Evolutionary conservation across 164 flowering plant genomes (phyloP), one percentile per base, ranked within the genome.

Genomic region (Dillenia turbinata): DNA sequence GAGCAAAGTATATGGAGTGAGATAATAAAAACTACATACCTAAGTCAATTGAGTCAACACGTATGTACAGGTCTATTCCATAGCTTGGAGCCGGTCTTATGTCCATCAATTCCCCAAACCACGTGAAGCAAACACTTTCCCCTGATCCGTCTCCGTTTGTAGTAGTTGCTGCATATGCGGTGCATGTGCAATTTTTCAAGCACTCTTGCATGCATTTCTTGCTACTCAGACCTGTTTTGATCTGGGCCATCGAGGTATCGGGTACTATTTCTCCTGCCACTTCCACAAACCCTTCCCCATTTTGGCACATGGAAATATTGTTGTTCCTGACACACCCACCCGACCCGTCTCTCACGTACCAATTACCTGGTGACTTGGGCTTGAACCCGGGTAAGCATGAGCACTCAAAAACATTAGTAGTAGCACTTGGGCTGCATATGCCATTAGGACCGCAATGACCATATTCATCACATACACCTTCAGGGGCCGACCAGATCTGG

Each of bases 111-210:
- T 63, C 63, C 0, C 67, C 77, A n/a, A 22, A 56, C 75, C 80
- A 76, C 2, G 66, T 10, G 9, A 78, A 0, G 54, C 84, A 81
- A 9, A 76, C 78, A 22, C 47, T 60, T 8, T 72, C 79, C 1
- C 69, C 68, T 2, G 40, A 33, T 33, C 54, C 55, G 22, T 44
- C 44, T 10, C 66, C 49, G 56, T 58, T 49, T 8, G 61, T 44
- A 44, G 24, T 66, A 1, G 81, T 56, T 33, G 40, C 40, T 33
- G 40, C 40, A 52, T 70, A 79, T 1, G 73, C 87, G 26, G 47
- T 44, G 66, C 87, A 83, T 10, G 75, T 62, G 56, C 85, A 83
- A 54, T 81, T 69, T 49, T 17, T 59, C 72, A 68, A 56, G 58
- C 87, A 81, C 9, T 19, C 64, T 40, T 22, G 44, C 53, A 44